Conservation (phyloP, 1,139 yeast species). For the Scheffersomyces stambukii region DNA sequence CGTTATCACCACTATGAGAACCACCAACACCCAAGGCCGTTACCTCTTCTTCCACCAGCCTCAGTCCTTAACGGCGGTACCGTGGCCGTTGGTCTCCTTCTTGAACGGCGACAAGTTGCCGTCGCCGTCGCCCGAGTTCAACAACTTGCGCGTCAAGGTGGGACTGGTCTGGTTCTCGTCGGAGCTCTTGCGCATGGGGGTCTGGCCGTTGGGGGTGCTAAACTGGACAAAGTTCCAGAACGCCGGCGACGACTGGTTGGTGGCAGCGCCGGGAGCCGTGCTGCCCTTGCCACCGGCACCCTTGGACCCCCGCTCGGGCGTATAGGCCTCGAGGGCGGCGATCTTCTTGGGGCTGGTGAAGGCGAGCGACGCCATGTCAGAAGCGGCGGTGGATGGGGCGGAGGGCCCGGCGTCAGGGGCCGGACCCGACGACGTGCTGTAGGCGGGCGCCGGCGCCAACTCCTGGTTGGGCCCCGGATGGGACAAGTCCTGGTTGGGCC, state of each 20-base stretch:
- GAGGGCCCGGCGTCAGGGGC: slow-evolving; percentile 1
- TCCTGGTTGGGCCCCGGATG: slow-evolving; percentile 1
- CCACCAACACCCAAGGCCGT: no score
- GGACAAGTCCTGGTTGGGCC: slow-evolving; percentile 5
- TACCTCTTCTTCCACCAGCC: no score
- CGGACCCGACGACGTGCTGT: no score
- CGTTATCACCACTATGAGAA: background rate
- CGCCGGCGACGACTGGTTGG: slow-evolving; percentile 61
- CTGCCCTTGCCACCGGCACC: slow-evolving; percentile 10
- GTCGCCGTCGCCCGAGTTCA: no score
- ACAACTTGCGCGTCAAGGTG: slow-evolving; percentile 35
- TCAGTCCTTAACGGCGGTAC: no score
- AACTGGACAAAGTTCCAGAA: slow-evolving; percentile 78
- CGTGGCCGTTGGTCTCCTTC: slow-evolving; percentile 1
- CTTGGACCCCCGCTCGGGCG: slow-evolving; percentile 72
- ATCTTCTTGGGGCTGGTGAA: slow-evolving; percentile 53
- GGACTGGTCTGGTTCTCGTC: slow-evolving; percentile 40
- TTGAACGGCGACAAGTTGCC: slow-evolving; percentile 6
- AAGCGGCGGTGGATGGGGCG: slow-evolving; percentile 1
- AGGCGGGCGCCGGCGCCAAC: no score
- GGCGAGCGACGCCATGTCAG: background rate
- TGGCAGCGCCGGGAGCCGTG: slow-evolving; percentile 3
- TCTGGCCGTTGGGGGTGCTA: slow-evolving; percentile 59
- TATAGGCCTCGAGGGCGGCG: slow-evolving; percentile 71
- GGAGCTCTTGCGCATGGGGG: slow-evolving; percentile 38